phyloP scores from a whole-genome alignment of 148 eudicot genomes.

The Cornus suecica region DNA sequence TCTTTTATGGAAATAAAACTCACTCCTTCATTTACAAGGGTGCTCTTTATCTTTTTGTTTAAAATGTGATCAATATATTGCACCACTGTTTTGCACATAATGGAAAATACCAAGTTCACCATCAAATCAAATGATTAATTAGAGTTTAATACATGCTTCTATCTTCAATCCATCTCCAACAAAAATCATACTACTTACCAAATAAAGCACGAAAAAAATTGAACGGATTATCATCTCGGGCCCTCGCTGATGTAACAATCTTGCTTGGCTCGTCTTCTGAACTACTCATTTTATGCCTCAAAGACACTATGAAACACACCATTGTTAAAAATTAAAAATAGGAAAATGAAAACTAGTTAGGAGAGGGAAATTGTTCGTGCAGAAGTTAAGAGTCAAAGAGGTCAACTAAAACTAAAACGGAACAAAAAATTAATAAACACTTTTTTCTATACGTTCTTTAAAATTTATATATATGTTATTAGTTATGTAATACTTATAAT shows the following conservation, averaged over 20 bases:
- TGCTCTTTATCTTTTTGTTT: not conserved
- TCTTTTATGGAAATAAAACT: not conserved
- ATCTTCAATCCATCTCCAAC: not conserved
- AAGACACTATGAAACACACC: conserved; percentile 11
- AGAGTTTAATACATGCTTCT: not conserved
- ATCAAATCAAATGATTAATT: not conserved
- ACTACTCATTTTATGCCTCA: conserved; percentile 9
- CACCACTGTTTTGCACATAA: not conserved
- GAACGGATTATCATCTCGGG: conserved; percentile 34
- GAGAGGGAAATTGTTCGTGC: no score
- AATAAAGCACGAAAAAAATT: conserved; percentile 45
- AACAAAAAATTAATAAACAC: no score
- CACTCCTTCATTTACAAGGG: not conserved
- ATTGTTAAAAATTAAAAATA: not conserved
- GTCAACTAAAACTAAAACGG: no score
- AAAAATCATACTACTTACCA: conserved; percentile 41
- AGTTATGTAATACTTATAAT: no score
- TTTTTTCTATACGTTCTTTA: no score
- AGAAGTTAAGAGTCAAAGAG: not conserved
- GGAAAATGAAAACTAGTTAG: not conserved
- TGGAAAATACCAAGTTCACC: not conserved
- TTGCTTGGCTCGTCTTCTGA: conserved; percentile 25
- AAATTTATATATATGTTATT: no score
- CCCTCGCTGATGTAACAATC: conserved; percentile 23
- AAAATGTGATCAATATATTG: not conserved